Evolutionary conservation across 768 basidiomycete genomes (phyloP), one percentile per base, ranked within the genome.

Genomic region (Trametes cinnabarina): DNA sequence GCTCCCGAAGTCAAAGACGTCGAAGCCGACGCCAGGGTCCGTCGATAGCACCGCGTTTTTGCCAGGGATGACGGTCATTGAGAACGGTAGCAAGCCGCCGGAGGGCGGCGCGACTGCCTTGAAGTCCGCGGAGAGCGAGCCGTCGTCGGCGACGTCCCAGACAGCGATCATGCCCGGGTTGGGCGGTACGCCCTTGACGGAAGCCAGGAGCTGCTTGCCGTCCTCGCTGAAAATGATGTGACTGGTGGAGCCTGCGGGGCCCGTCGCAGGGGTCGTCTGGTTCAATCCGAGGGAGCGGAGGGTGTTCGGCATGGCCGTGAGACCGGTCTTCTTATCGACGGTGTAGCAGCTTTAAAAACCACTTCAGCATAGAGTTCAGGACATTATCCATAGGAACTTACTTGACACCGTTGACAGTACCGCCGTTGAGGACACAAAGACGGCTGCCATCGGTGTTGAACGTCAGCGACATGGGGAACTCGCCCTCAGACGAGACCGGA

Each of bases 231-330:
- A 82, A 37, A 80, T 61, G 57, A 82, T 62, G 56, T 82, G 77
- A 65, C 74, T 76, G 47, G 73, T 70, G 19, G 72, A 73, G 42
- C 77, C 77, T 1, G 77, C 71, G 15, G 81, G 81, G 8, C 81
- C 81, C 17, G 68, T 78, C 0, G 81, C 75, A 40, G 79, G 79
- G 41, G 79, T 79, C 9, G 81, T 80, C 65, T 82, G 81, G 65
- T 79, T 79, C 54, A 82, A 67, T 30, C 68, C 67, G 28, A 81
- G 70, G 17, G 75, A 67, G 41, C 81, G 77, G 12, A 73, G 68
- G 7, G 78, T 76, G 69, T 76, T 75, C 26, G 71, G 51, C 19
- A 77, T 71, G 10, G 75, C 66, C 25, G 69, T 57, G 23, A 81
- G 72, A 20, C 81, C 81, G 22, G 63, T 66, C 55, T 70, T 68